These are phyloP conservation scores for Fomitopsis pulvina DNA, from an alignment of 768 basidiomycete genomes.

Conservation along the genomic window DNA sequence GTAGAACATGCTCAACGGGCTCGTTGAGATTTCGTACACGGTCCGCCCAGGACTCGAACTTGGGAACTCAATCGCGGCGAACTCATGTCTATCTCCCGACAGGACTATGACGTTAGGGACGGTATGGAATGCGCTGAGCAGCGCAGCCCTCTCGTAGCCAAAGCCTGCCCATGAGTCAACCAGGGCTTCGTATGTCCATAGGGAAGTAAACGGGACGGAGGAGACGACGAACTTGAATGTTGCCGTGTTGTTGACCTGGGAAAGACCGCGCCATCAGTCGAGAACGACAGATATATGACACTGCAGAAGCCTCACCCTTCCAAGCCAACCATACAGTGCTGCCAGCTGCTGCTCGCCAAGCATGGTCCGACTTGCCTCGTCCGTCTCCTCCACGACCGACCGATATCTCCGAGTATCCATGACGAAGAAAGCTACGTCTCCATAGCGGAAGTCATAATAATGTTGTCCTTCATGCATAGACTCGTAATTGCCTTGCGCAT, in stretches of 20 bases:
- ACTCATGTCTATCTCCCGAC: conserved; percentile 76
- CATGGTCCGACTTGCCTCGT: conserved; percentile 48
- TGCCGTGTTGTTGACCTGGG: conserved; percentile 57
- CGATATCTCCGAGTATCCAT: conserved; percentile 64
- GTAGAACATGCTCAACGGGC: conserved; percentile 65
- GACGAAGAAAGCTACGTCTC: conserved; percentile 73
- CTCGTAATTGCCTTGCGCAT: conserved; percentile 58
- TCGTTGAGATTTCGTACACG: conserved; percentile 61
- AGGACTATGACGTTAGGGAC: conserved; percentile 68
- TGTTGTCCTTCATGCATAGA: conserved; percentile 35
- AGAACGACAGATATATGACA: not conserved
- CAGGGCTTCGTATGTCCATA: conserved; percentile 60
- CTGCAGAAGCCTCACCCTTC: conserved; percentile 30
- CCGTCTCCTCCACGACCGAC: conserved; percentile 31
- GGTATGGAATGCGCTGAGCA: conserved; percentile 52
- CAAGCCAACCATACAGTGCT: conserved; percentile 58
- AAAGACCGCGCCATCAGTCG: not conserved
- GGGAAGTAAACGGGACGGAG: conserved; percentile 68
- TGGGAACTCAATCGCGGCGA: conserved; percentile 62
- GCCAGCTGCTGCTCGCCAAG: conserved; percentile 60
- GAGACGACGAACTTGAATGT: conserved; percentile 75
- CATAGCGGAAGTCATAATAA: conserved; percentile 59
- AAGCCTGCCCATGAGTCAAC: conserved; percentile 69
- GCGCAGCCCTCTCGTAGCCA: conserved; percentile 46
- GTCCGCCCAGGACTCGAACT: conserved; percentile 30